Base-by-base conservation (phyloP, 306 rosid species). In the Alnus glutinosa region DNA sequence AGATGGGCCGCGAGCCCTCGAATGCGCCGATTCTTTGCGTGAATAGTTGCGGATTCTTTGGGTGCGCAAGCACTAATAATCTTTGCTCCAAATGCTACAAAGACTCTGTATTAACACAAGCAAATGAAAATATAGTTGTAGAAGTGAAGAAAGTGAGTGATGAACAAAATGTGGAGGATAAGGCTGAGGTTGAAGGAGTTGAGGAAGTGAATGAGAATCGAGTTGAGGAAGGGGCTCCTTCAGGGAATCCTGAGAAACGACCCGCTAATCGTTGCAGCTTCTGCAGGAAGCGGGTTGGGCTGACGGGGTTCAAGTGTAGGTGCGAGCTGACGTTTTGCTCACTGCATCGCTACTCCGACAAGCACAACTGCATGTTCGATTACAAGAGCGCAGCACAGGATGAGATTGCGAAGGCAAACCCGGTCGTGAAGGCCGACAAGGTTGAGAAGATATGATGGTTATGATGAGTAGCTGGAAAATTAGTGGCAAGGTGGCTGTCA, bases 71-170 rank as follows among this genome's bases (percentile, higher is more conserved):
- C 18, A 78, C 81, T 16, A 78, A 70, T 36, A 61, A 70, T 55
- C 51, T 78, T 57, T 78, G 81, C 71, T 78, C 81, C 62, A 78
- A 78, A 58, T 78, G 81, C 62, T 71, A 78, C 51, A 78, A 70
- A 32, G 71, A 71, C 19, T 78, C 46, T 34, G 18, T 78, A 30
- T 61, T 78, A 23, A 77, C 44, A 68, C 66, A 77, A 19, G 19
- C 66, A 7, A 77, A 32, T n/a, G 81, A 58, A 23, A 52, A 57
- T 23, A 57, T 55, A 16, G 59, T 47, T 57, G 36, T 57, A 12
- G 76, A 34, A 23, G 28, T 23, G 42, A 71, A 71, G 23, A 71
- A 58, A 47, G 51, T 28, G 75, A 48, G 50, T 3, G 81, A 32
- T 6, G 81, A 49, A 18, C 58, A 59, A 48, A 46, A 48, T 71